Evolutionary conservation across 176 grass and related monocot genomes (phyloP).

Genomic region (Oryza longistaminata): DNA sequence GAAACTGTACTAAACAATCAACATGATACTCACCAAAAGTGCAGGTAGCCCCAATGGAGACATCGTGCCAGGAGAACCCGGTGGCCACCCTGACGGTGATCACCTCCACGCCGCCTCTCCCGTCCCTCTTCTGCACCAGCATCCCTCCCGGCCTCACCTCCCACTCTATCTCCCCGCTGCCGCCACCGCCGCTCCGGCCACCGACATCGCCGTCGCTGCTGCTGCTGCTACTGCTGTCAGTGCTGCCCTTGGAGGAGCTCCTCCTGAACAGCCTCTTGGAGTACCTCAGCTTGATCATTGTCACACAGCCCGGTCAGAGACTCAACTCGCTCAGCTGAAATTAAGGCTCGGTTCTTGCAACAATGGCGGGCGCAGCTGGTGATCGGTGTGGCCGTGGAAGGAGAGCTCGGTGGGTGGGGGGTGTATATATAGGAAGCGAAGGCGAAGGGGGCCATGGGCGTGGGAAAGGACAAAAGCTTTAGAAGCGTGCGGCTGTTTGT

Average conservation of each 20-base stretch:
- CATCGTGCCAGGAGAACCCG: conserved; percentile 67
- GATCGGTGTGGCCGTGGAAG: not conserved
- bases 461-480: conserved; percentile 62
- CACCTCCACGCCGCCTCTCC: conserved; percentile 50
- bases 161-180: conserved; percentile 74
- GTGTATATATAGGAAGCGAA: conserved; percentile 44
- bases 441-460: not conserved
- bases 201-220: conserved; percentile 14
- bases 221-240: conserved; percentile 15
- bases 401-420: conserved; percentile 3
- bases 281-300: conserved; percentile 79
- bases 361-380: not conserved
- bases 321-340: not conserved
- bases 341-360: not conserved
- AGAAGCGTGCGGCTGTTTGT: conserved; percentile 65
- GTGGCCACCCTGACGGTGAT: conserved; percentile 81
- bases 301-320: not conserved
- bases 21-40: conserved; percentile 68
- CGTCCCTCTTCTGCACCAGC: conserved; percentile 94
- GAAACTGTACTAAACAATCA: too few relatives aligned
- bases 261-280: conserved; percentile 96
- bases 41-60: conserved; percentile 80
- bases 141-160: conserved; percentile 91
- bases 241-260: conserved; percentile 62
- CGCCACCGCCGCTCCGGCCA: not conserved